Evolutionary conservation across 148 eudicot genomes (phyloP), one percentile per base, ranked within the genome.

Genomic region (Spergularia bocconei): DNA sequence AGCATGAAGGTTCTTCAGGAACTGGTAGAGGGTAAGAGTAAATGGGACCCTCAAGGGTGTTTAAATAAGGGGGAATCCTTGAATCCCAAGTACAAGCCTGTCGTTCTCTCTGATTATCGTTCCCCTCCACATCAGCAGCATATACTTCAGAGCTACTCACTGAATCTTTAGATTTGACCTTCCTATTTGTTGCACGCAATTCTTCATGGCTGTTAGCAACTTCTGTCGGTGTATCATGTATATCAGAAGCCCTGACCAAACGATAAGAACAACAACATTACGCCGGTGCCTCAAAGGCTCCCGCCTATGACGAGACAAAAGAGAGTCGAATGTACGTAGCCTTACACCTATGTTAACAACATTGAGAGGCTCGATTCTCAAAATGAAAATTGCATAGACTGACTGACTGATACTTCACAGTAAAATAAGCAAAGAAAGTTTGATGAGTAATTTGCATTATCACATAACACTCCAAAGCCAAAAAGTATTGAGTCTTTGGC

Each of bases 1-100:
- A 93, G 53, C 97, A 91, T 50, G 89, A 85, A 73, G 93, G 93
- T 84, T 91, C 97, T 81, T 91, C 98, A 48, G 84, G 93, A 84
- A 90, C 95, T 72, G 93, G 89, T 51, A 92, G 81, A 79, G 92
- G 83, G 82, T 84, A 91, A 12, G 86, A 78, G 39, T 91, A 72
- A 80, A 69, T 75, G 68, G 90, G 89, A 72, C 91, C 95, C 71
- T 87, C 97, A 13, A 75, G 44, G 25, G 81, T 61, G 74, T 88
- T 79, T 70, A 90, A 47, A 63, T 88, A 84, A 69, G 87, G 79
- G 75, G 90, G 81, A 72, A 64, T 75, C 79, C 84, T 89, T 48
- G 89, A 63, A 80, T 59, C 86, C 98, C 94, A 91, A 73, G 82
- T 84, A 70, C 75, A 79, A 58, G 83, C 71, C 70, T 85, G 81